Evolutionary conservation across 2,329 filamentous ascomycete genomes (phyloP).

Genomic region (Hyphodiscus sp.): DNA sequence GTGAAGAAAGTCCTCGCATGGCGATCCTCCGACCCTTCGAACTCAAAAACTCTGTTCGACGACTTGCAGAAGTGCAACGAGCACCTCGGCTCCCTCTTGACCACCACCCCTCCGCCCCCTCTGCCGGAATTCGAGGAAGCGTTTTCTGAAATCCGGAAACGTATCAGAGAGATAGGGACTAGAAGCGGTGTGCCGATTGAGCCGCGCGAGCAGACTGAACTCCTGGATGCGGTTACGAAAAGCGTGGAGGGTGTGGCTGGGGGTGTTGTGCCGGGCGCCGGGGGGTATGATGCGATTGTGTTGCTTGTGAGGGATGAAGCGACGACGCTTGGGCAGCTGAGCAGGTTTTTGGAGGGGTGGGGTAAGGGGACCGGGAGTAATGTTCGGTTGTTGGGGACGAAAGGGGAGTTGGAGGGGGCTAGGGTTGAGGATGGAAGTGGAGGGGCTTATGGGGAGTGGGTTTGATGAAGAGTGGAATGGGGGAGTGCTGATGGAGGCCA

Average conservation of each 20-base stretch:
- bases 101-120: constrained; percentile 39
- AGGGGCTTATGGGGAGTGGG: constrained; percentile 12
- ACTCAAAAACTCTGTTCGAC: constrained; percentile 67
- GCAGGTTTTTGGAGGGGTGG: constrained; percentile 60
- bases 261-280: constrained; percentile 67
- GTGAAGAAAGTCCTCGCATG: constrained; percentile 86
- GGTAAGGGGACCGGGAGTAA: constrained; percentile 49
- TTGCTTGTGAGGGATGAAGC: constrained; percentile 70
- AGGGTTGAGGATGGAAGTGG: constrained; percentile 36
- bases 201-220: constrained; percentile 73
- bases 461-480: neutral
- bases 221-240: constrained; percentile 59
- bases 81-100: constrained; percentile 57
- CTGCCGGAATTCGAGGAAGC: constrained; percentile 38
- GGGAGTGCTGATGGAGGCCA: too few relatives aligned
- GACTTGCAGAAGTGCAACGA: constrained; percentile 70
- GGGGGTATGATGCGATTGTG: constrained; percentile 85
- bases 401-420: constrained; percentile 66
- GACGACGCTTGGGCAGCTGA: constrained; percentile 53
- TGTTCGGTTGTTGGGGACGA: constrained; percentile 63
- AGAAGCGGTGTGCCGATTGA: constrained; percentile 80
- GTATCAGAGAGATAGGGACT: constrained; percentile 71
- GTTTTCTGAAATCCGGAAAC: constrained; percentile 46
- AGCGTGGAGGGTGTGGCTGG: constrained; percentile 24
- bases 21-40: constrained; percentile 57